Base-by-base conservation (phyloP, 495 filamentous ascomycete species). In the Aspergillus biplanus region DNA sequence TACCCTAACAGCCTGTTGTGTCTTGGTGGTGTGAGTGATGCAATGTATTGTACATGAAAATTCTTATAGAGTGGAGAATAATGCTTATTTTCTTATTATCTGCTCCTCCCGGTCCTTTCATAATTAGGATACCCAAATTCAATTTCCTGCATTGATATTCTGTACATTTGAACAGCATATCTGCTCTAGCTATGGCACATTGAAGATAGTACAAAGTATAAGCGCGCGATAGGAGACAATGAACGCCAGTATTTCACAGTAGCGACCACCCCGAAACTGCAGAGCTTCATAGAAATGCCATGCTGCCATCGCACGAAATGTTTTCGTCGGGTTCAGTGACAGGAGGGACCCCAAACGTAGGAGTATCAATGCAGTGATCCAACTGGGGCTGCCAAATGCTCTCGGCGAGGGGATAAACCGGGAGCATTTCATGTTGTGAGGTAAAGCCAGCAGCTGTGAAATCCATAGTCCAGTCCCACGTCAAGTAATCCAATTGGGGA, bases 1-100 rank as follows among this genome's bases (percentile, higher is more conserved):
- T 58, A 61, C 62, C 56, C 46, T 13, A 62, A 56, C 5, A 63
- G 44, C 37, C 15, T 50, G 42, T 27, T 32, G 21, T 44, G 33
- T 16, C 27, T 27, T 50, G 37, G 35, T 58, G 57, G 57, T 46
- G 39, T 53, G 47, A 59, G 60, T 35, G 49, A 34, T 56, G 47
- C 54, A 56, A 56, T 66, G 67, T 66, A 69, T 52, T 64, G 67
- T 66, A 65, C 54, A 65, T 64, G 67, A 48, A 53, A 62, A 67
- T 52, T 52, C 46, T 48, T 57, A 53, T 61, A 58, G 58, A 67
- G 44, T 48, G 33, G 55, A 52, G 49, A 62, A 56, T 46, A 49
- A 31, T 56, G 16, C 16, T 32, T 32, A n/a, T 58, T 63, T 37
- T 5, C 31, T 27, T 27, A 1, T 27, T 27, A 27, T 27, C 21